A percentile compares a stretch with the other conserved stretches of the same genome.
Conservation (phyloP, 2,329 filamentous ascomycete species). For the Hypoxylon sp. region DNA sequence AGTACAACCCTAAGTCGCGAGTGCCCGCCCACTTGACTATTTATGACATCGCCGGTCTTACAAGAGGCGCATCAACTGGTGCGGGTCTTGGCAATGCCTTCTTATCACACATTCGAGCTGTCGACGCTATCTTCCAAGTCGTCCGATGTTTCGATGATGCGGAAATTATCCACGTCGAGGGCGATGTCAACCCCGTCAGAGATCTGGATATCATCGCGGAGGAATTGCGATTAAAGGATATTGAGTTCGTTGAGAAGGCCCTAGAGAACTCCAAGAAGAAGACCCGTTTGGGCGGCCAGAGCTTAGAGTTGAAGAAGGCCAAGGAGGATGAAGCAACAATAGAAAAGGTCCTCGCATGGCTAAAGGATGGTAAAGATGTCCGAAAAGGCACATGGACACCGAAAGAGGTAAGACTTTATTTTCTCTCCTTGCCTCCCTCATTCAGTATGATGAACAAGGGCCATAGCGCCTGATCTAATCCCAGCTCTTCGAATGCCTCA, state of each 20-base stretch:
- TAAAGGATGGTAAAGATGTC: conserved; percentile 93
- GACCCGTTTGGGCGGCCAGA: conserved; percentile 93
- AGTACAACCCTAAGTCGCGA: conserved; percentile 97
- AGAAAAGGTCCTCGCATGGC: conserved; percentile 86
- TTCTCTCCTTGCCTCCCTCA: conserved; percentile 34
- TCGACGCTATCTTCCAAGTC: conserved; percentile 98
- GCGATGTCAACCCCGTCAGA: conserved; percentile 94
- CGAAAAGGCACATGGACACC: conserved; percentile 90
- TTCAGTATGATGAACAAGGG: conserved; percentile 95
- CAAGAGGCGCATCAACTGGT: conserved; percentile 94
- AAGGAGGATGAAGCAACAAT: conserved; percentile 95
- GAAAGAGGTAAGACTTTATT: conserved; percentile 85
- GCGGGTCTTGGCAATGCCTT: conserved; percentile 98
- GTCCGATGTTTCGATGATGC: conserved; percentile 98
- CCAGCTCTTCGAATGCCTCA: conserved; percentile 99
- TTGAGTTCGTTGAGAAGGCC: conserved; percentile 97
- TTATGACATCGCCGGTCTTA: conserved; percentile 98
- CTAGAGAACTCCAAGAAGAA: conserved; percentile 94
- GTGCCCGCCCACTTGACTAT: conserved; percentile 99
- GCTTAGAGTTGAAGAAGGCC: conserved; percentile 97
- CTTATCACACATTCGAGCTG: conserved; percentile 97
- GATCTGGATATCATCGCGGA: conserved; percentile 98
- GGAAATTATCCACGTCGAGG: conserved; percentile 99
- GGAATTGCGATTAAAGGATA: conserved; percentile 97
- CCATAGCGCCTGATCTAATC: conserved; percentile 93